Base-by-base conservation (phyloP, 148 eudicot genomes). In the Cornus suecica region DNA sequence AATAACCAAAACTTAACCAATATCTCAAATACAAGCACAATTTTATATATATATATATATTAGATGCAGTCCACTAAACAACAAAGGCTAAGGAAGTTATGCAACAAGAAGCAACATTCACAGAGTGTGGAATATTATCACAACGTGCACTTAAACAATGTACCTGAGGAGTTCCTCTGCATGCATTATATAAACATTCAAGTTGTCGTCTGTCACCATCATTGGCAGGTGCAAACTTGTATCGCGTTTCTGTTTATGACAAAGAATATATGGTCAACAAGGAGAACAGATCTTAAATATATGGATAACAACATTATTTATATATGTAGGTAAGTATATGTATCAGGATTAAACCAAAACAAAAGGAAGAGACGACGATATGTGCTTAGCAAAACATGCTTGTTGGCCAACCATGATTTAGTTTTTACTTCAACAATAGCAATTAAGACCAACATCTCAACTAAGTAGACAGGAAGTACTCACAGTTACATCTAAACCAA, bases 81-180 rank as follows among this genome's bases (percentile, higher is more conserved):
- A 52, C 25, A 48, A 45, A 48, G 13, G 54, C 54, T 48, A 48
- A 24, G 8, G 30, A 72, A 31, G 54, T n/a, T 23, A 25, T 72
- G 18, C 29, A 4, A 31, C 3, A 20, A 26, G 28, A 54, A 5
- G 18, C n/a, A n/a, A 32, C 32, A 58, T 34, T 65, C 5, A 31
- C 31, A 72, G 22, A 60, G 42, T 48, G 32, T 20, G 25, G 10
- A 37, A 63, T 54, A 74, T 63, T 18, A 15, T 63, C 22, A 41
- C 25, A 69, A 74, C 52, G 8, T 26, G 30, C 8, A 28, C 10
- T 30, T 29, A 13, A 48, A 65, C 1, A 66, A 54, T n/a, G 76
- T 87, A 87, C 90, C 93, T 86, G 84, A 77, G 84, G 81, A 77
- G 75, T 72, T 70, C 93, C 93, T 77, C 84, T 87, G 75, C 93